These are phyloP conservation scores for Rhexocercosporidium sp. DNA, from an alignment of 2,329 filamentous ascomycete species.

Conservation along the genomic window DNA sequence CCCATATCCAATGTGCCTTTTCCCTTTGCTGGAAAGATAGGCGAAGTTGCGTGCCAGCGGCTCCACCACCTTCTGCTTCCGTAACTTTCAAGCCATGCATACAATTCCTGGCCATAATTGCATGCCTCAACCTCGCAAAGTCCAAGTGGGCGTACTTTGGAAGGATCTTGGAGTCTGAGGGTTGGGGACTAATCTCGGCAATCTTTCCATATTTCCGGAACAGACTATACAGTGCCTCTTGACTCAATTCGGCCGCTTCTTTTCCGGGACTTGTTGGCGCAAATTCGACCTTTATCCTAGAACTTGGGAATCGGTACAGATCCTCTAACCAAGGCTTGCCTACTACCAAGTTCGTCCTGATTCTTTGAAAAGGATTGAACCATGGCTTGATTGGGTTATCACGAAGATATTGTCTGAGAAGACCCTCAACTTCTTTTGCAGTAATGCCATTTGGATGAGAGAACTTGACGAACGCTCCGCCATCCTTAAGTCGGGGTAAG, in stretches of 20 bases:
- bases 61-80: constrained; percentile 74
- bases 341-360: constrained; percentile 74
- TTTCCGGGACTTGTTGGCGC: constrained; percentile 73
- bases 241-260: constrained; percentile 77
- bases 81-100: constrained; percentile 81
- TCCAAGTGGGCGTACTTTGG: constrained; percentile 83
- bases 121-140: constrained; percentile 63
- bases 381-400: constrained; percentile 80
- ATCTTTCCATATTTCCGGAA: constrained; percentile 93
- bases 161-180: constrained; percentile 82
- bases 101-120: constrained; percentile 55
- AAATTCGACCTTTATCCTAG: constrained; percentile 82
- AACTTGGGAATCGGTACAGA: constrained; percentile 79
- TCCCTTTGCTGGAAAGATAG: constrained; percentile 83
- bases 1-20: constrained; percentile 79
- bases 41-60: constrained; percentile 75
- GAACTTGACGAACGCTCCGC: constrained; percentile 92
- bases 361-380: constrained; percentile 81
- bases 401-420: constrained; percentile 65
- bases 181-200: constrained; percentile 80
- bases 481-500: constrained; percentile 84
- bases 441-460: constrained; percentile 52
- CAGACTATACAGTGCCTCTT: constrained; percentile 84
- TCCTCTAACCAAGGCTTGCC: constrained; percentile 96
- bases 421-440: constrained; percentile 62